A percentile compares a stretch with the other conserved stretches of the same genome.
Conservation (phyloP, 768 basidiomycete genomes). For the Lyophyllum decastes region DNA sequence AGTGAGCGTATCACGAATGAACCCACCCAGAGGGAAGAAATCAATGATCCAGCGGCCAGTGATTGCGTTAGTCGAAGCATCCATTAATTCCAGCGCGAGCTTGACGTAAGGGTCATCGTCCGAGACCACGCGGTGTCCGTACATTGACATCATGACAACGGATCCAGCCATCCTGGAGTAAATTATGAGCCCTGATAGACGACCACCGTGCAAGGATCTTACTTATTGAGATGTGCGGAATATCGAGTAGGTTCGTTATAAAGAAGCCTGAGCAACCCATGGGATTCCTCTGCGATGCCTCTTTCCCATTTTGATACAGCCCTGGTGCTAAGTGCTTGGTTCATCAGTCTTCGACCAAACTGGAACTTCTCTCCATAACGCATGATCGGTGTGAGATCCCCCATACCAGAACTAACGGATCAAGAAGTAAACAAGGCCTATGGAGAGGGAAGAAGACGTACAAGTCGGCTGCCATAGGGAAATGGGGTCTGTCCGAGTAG, state of each 20-base stretch:
- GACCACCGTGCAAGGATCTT: not conserved
- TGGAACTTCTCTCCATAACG: conserved; percentile 18
- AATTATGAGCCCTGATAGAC: not conserved
- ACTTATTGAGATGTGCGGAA: conserved; percentile 17
- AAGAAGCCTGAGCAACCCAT: conserved; percentile 13
- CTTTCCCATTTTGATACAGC: conserved; percentile 20
- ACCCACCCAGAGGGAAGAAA: conserved; percentile 14
- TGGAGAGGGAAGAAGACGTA: not conserved
- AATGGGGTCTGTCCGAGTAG: conserved; percentile 18
- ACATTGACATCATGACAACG: conserved; percentile 23
- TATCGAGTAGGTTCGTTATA: conserved; percentile 8
- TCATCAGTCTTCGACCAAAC: conserved; percentile 18
- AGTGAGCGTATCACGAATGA: not conserved
- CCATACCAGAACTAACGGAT: conserved; percentile 18
- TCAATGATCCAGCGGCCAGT: conserved; percentile 19
- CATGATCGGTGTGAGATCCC: conserved; percentile 20
- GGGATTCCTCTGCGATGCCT: conserved; percentile 17
- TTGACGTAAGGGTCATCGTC: conserved; percentile 18
- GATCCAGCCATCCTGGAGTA: conserved; percentile 16
- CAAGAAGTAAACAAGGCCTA: not conserved
- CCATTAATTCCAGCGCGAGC: conserved; percentile 21
- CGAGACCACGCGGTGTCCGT: conserved; percentile 16
- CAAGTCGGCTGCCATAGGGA: conserved; percentile 20
- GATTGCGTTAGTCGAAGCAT: conserved; percentile 17
- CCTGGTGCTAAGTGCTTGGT: conserved; percentile 19